These are phyloP conservation scores for Microcera coccophila DNA, from an alignment of 2,329 filamentous ascomycete species.

Conservation along the genomic window DNA sequence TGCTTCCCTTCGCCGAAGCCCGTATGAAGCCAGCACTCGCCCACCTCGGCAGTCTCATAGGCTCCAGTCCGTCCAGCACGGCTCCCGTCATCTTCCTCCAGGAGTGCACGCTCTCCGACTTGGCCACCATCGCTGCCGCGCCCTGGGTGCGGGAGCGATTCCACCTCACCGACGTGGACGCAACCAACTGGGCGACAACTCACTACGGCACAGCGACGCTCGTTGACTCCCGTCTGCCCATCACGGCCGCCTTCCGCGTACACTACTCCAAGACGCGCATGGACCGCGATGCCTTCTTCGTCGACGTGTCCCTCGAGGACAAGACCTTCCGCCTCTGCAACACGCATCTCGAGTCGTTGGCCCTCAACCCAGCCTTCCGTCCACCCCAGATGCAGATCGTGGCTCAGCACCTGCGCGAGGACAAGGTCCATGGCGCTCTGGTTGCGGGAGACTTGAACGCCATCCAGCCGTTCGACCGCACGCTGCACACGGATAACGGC, in stretches of 20 bases:
- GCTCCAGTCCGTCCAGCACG: constrained; percentile 5
- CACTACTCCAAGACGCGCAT: constrained; percentile 47
- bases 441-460: constrained; percentile 57
- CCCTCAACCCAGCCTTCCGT: constrained; percentile 44
- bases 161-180: constrained; percentile 44
- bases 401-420: constrained; percentile 39
- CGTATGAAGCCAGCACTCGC: constrained; percentile 33
- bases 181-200: constrained; percentile 40
- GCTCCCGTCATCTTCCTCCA: constrained; percentile 48
- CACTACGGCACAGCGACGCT: constrained; percentile 53
- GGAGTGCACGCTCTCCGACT: constrained; percentile 47
- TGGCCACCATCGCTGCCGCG: constrained; percentile 40
- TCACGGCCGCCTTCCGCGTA: constrained; percentile 47
- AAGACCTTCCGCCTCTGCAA: constrained; percentile 48
- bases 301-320: constrained; percentile 38
- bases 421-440: constrained; percentile 38
- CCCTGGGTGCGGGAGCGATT: constrained; percentile 48
- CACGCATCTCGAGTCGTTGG: constrained; percentile 54
- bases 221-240: constrained; percentile 43
- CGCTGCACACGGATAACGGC: constrained; percentile 43
- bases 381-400: constrained; percentile 46
- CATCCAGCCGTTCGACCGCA: constrained; percentile 50
- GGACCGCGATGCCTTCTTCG: constrained; percentile 52
- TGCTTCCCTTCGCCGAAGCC: constrained; percentile 28
- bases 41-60: constrained; percentile 19